Percentiles rank a stretch among this genome's conserved stretches.
Evolutionary conservation across 208 protist genomes (phyloP).

Genomic region (Crithidia expoeki): DNA sequence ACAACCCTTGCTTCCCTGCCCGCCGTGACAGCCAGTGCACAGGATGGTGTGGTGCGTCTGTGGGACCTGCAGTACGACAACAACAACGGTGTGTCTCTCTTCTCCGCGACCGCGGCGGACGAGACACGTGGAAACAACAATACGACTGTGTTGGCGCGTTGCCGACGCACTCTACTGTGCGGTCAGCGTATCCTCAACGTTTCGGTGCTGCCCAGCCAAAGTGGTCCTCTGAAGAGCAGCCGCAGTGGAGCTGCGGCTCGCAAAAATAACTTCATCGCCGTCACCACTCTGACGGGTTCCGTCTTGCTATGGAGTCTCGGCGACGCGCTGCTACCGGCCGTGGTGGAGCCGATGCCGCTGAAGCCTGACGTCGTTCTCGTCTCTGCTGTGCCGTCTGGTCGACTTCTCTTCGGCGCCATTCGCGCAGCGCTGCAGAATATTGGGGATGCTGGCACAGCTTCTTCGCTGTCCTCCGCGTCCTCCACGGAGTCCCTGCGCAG

Average conservation of each 20-base stretch:
- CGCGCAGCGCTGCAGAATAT: neutral
- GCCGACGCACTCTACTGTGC: conserved; percentile 78
- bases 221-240: too few species aligned
- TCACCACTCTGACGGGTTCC: conserved; percentile 33
- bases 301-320: conserved; percentile 62
- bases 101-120: neutral
- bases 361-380: conserved; percentile 55
- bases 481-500: neutral
- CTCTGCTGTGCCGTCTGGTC: conserved; percentile 36
- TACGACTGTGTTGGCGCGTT: conserved; percentile 36
- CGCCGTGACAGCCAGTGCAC: conserved; percentile 67
- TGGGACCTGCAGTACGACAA: conserved; percentile 60
- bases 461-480: neutral
- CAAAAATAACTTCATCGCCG: conserved; percentile 24
- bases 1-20: conserved; percentile 19
- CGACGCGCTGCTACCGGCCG: conserved; percentile 35
- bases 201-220: conserved; percentile 38
- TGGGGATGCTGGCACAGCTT: neutral
- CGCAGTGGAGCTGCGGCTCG: too few species aligned
- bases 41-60: conserved; percentile 74
- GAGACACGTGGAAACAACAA: neutral
- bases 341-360: conserved; percentile 62
- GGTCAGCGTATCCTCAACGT: conserved; percentile 79
- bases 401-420: conserved; percentile 52
- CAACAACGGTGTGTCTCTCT: neutral